These are phyloP conservation scores for Pneumocystis wakefieldiae DNA, from an alignment of 1,139 yeast species.

Conservation along the genomic window DNA sequence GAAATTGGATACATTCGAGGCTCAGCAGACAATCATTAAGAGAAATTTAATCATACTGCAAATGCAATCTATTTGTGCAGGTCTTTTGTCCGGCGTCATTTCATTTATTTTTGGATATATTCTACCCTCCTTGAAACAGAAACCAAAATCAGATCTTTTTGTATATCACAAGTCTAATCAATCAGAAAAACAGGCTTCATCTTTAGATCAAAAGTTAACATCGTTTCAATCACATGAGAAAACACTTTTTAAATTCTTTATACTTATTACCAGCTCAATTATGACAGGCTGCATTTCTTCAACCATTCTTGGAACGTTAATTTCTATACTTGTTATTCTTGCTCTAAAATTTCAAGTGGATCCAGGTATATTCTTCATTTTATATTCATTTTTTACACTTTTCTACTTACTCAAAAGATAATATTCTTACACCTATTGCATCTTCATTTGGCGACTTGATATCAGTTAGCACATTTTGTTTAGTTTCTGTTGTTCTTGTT, in stretches of 20 bases:
- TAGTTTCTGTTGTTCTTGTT: neutral
- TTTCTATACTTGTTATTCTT: neutral
- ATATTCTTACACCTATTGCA: neutral
- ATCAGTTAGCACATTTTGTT: neutral
- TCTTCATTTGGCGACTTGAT: neutral
- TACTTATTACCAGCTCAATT: neutral
- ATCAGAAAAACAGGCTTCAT: too few species aligned
- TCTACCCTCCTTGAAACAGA: too few species aligned
- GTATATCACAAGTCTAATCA: too few species aligned
- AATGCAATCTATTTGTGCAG: neutral
- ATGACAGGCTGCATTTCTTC: neutral
- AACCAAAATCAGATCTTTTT: too few species aligned
- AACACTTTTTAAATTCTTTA: neutral
- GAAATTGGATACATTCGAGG: neutral
- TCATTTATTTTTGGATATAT: neutral
- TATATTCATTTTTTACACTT: neutral
- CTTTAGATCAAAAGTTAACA: neutral
- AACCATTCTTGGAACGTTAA: neutral
- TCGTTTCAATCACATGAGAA: neutral
- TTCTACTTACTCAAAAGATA: neutral
- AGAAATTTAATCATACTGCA: neutral
- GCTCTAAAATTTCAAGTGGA: neutral
- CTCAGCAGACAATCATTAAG: neutral
- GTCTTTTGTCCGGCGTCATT: neutral
- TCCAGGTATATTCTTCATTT: neutral